Conservation (phyloP, 2,329 filamentous ascomycete species). For the Thielaviopsis cerberus region DNA sequence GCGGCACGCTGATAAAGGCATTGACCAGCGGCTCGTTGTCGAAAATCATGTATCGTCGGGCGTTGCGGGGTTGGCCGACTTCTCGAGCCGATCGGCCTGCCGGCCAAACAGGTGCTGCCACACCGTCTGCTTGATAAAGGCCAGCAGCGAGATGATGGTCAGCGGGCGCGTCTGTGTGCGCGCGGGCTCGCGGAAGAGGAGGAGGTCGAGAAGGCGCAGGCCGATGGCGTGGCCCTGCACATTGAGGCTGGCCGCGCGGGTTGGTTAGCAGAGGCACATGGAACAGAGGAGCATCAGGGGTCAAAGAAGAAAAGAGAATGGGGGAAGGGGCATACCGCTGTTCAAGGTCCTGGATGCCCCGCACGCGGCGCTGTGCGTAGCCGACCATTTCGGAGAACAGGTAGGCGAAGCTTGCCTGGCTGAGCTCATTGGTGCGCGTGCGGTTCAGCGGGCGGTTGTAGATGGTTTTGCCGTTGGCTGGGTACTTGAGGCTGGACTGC, state of each 20-base stretch:
- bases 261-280: neutral
- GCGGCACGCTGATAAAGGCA: conserved; percentile 77
- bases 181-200: conserved; percentile 63
- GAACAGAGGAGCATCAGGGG: neutral
- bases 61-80: conserved; percentile 61
- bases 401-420: conserved; percentile 85
- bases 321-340: conserved; percentile 42
- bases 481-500: conserved; percentile 57
- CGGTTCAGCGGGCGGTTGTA: conserved; percentile 92
- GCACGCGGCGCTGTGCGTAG: conserved; percentile 80
- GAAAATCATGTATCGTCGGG: conserved; percentile 97
- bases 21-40: conserved; percentile 97
- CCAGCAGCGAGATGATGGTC: conserved; percentile 74
- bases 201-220: conserved; percentile 82
- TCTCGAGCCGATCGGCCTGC: conserved; percentile 81
- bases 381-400: conserved; percentile 92
- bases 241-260: conserved; percentile 41
- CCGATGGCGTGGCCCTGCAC: conserved; percentile 84
- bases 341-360: conserved; percentile 83
- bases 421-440: conserved; percentile 71
- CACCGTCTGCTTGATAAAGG: conserved; percentile 82
- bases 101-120: conserved; percentile 87
- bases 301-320: neutral
- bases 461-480: conserved; percentile 88
- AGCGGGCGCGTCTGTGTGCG: conserved; percentile 60